Conservation (phyloP, 192 early-diverging fungal genomes). For the Backusella psychrophila region DNA sequence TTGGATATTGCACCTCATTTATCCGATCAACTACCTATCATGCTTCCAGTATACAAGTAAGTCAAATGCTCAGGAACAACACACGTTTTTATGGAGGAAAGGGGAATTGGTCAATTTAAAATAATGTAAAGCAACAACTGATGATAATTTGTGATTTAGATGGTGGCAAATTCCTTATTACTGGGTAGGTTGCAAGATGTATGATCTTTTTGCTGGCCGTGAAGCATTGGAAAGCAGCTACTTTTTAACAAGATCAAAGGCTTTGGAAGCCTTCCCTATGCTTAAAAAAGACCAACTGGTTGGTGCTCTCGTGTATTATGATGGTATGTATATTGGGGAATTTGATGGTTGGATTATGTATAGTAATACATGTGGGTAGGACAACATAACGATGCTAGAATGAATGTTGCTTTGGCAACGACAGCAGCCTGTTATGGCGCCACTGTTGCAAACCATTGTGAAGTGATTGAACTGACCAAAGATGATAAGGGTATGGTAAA, state of each 20-base stretch:
- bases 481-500: constrained; percentile 57
- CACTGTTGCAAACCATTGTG: constrained; percentile 89
- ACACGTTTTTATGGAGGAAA: not conserved
- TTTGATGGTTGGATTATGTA: not conserved
- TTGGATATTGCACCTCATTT: constrained; percentile 96
- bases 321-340: constrained; percentile 50
- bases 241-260: constrained; percentile 79
- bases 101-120: not conserved
- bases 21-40: constrained; percentile 88
- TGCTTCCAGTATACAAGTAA: constrained; percentile 91
- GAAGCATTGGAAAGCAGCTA: constrained; percentile 82
- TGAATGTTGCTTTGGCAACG: constrained; percentile 93
- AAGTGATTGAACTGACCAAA: constrained; percentile 83
- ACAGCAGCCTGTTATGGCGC: constrained; percentile 91
- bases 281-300: constrained; percentile 83
- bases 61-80: constrained; percentile 13
- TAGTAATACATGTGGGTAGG: constrained; percentile 37
- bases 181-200: constrained; percentile 91
- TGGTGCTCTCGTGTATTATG: constrained; percentile 96
- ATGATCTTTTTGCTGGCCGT: constrained; percentile 85
- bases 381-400: constrained; percentile 96
- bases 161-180: constrained; percentile 98
- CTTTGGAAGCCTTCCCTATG: constrained; percentile 96
- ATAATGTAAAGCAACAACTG: not conserved
- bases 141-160: constrained; percentile 36